phyloP scores from a whole-genome alignment of 108 stramenopile species.

The Cylindrotheca closterium region DNA sequence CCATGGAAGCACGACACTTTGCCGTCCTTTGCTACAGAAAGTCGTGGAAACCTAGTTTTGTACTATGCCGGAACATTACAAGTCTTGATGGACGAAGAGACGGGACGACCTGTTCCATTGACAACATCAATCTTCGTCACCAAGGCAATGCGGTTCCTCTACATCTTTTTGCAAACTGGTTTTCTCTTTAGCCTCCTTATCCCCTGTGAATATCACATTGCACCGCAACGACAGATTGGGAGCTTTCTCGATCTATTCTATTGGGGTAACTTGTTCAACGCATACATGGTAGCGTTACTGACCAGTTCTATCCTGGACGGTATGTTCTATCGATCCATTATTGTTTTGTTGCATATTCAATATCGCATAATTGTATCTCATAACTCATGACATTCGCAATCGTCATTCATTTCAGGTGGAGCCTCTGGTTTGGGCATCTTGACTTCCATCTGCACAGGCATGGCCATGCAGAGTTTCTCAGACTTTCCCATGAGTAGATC shows the following conservation, averaged over 20 bases:
- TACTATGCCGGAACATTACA: constrained; percentile 34
- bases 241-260: constrained; percentile 4
- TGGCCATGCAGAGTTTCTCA: constrained; percentile 22
- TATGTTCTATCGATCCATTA: not conserved
- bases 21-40: not conserved
- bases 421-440: constrained; percentile 21
- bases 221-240: constrained; percentile 1
- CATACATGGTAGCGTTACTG: constrained; percentile 23
- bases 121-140: constrained; percentile 14
- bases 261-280: constrained; percentile 22
- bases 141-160: constrained; percentile 10
- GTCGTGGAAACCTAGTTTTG: not conserved
- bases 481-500: constrained; percentile 29
- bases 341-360: not conserved
- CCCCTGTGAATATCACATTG: constrained; percentile 18
- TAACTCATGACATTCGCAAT: not conserved
- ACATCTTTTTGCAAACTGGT: constrained; percentile 12
- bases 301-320: constrained; percentile 10
- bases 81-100: constrained; percentile 20
- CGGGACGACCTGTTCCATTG: constrained; percentile 26
- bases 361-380: not conserved
- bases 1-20: not conserved
- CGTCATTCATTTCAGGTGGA: constrained; percentile 16
- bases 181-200: constrained; percentile 19
- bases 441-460: constrained; percentile 13